Evolutionary conservation across 805 yeast genomes (phyloP).

Genomic region (Vanderwaltozyma yarrowii): DNA sequence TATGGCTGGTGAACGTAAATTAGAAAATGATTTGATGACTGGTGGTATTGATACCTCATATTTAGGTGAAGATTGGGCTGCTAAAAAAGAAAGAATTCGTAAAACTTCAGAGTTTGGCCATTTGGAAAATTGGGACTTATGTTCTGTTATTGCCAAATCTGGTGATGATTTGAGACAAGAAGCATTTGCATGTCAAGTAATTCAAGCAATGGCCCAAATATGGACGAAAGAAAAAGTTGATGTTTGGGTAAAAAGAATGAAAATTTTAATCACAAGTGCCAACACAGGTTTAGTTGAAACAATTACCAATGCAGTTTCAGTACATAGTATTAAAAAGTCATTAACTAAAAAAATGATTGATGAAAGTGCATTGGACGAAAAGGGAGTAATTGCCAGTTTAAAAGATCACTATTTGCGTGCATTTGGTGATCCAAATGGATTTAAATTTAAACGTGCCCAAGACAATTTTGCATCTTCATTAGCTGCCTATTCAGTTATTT

Average conservation of each 20-base stretch:
- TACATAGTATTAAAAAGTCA: conserved; percentile 91
- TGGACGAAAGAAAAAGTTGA: conserved; percentile 65
- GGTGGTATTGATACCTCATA: conserved; percentile 60
- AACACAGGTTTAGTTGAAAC: conserved; percentile 92
- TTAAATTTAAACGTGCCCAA: conserved; percentile 62
- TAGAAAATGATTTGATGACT: conserved; percentile 85
- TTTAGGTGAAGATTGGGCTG: conserved; percentile 87
- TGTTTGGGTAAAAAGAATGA: conserved; percentile 91
- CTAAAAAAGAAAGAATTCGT: conserved; percentile 72
- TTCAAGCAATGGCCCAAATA: conserved; percentile 73
- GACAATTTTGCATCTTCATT: conserved; percentile 75
- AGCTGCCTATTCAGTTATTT: conserved; percentile 86
- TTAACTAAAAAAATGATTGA: conserved; percentile 64
- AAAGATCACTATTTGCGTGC: conserved; percentile 68
- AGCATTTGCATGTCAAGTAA: conserved; percentile 93
- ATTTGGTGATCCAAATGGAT: conserved; percentile 54
- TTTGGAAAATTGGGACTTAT: conserved; percentile 84
- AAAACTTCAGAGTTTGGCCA: conserved; percentile 75
- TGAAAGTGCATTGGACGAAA: conserved; percentile 52
- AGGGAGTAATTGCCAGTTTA: conserved; percentile 57
- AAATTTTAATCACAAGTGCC: conserved; percentile 82
- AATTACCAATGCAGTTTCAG: conserved; percentile 85
- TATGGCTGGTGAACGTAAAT: conserved; percentile 80
- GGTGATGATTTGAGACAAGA: conserved; percentile 95
- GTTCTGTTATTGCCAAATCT: conserved; percentile 91